Conservation (phyloP, 2,329 filamentous ascomycete species). For the Penicillium concentricum region DNA sequence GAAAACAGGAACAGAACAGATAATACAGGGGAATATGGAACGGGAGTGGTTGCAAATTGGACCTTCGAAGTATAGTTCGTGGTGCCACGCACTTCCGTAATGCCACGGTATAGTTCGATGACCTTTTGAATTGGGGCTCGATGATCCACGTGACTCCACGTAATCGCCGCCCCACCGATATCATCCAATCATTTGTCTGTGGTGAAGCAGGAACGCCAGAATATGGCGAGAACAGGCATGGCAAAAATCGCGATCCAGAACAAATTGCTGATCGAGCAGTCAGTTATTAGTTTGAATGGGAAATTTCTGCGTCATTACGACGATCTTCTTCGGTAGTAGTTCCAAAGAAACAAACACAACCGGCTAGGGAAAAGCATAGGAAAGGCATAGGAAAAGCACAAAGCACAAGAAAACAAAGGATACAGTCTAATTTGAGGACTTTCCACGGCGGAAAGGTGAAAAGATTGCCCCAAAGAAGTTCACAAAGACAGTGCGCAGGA, state of each 20-base stretch:
- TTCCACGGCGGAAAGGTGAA: conserved; percentile 38
- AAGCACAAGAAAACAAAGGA: neutral
- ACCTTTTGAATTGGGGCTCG: neutral
- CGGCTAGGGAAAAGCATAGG: neutral
- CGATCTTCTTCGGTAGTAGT: conserved; percentile 2
- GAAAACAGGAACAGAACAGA: conserved; percentile 11
- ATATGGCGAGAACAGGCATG: conserved; percentile 25
- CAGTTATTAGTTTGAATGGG: neutral
- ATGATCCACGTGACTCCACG: neutral
- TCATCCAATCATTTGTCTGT: neutral
- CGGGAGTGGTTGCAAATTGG: conserved; percentile 7
- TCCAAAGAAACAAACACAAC: conserved; percentile 13
- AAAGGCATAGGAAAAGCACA: neutral
- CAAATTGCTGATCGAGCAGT: conserved; percentile 27
- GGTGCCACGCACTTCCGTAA: neutral
- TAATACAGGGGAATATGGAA: conserved; percentile 40
- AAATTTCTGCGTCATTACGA: neutral
- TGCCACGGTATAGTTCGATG: neutral
- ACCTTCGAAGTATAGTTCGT: neutral
- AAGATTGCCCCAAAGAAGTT: conserved; percentile 43
- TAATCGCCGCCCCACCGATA: neutral
- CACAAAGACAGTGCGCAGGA: conserved; percentile 42
- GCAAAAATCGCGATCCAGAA: conserved; percentile 33
- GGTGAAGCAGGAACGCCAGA: conserved; percentile 23
- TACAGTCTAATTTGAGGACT: conserved; percentile 20